Evolutionary conservation across 768 basidiomycete genomes (phyloP).

Genomic region (Jaapia argillacea): DNA sequence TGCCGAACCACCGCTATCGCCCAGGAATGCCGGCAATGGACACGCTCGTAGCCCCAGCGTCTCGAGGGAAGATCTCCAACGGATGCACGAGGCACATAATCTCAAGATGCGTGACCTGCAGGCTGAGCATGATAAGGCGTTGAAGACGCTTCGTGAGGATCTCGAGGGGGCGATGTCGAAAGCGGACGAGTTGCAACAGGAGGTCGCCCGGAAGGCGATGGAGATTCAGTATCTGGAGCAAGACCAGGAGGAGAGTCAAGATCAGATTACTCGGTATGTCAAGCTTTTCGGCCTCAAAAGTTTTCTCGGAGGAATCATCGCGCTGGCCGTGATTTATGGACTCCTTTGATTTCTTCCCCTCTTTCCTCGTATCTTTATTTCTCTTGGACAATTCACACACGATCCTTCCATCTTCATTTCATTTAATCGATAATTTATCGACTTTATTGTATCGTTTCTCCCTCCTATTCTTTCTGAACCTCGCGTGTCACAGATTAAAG

Average conservation of each 20-base stretch:
- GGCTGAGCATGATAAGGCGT: constrained; percentile 51
- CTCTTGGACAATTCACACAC: not conserved
- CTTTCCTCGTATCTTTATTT: not conserved
- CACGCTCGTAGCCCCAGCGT: constrained; percentile 36
- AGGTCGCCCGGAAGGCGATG: constrained; percentile 63
- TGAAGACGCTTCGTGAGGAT: constrained; percentile 43
- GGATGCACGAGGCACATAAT: constrained; percentile 78
- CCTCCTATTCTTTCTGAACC: constrained; percentile 2
- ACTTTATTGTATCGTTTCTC: constrained; percentile 12
- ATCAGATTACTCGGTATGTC: constrained; percentile 73
- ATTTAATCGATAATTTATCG: constrained; percentile 12
- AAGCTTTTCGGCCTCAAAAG: constrained; percentile 48
- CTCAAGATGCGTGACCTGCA: constrained; percentile 68
- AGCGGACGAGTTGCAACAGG: constrained; percentile 45
- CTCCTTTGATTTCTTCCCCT: constrained; percentile 10
- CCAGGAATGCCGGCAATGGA: constrained; percentile 45
- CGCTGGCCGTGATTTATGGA: constrained; percentile 46
- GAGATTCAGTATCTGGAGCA: constrained; percentile 74
- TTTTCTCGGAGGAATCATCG: constrained; percentile 38
- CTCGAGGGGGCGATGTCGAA: constrained; percentile 41
- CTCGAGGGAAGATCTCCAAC: constrained; percentile 68
- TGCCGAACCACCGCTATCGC: constrained; percentile 33
- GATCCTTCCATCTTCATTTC: constrained; percentile 7
- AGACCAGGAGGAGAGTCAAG: constrained; percentile 68
- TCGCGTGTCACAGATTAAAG: constrained; percentile 42